Base-by-base conservation (phyloP, 805 yeast species). In the Teunomyces stri region DNA sequence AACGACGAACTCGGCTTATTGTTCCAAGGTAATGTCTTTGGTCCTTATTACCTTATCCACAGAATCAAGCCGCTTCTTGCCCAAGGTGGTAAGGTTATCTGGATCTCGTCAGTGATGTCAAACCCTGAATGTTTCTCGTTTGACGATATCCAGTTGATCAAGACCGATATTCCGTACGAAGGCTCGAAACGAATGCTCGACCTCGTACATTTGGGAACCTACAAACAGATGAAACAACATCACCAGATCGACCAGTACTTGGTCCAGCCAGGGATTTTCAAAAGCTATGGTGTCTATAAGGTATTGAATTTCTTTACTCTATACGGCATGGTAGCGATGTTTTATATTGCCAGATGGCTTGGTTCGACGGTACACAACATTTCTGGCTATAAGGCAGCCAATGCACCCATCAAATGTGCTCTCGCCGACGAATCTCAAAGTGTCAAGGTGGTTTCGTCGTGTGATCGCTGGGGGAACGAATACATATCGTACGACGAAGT, bases 21-120 rank as follows among this genome's bases (percentile, higher is more conserved):
- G 3, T 94, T 92, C 70, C 96, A 94, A 66, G 95, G 94, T 4
- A 94, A 94, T 61, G 96, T 92, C n/a, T 89, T 94, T 68, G 96
- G 96, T 0, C 98, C 98, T 2, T 91, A 87, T 69, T 94, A 84
- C 64, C 69, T 94, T 45, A 75, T 91, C 45, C 87, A 86, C 55
- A 82, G 79, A 52, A 67, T 92, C 16, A 64, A 74, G 34, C 80
- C 80, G 2, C 66, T 81, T 31, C 66, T 91, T n/a, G 69, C 72
- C 2, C 66, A 69, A 27, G 84, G 85, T 3, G 90, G 94, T 0
- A 77, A 78, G 72, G 90, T 33, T 71, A 90, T 22, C n/a, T 91
- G 97, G 97, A 81, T 94, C 33, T 84, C 95, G 2, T 85, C 96
- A 39, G 69, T 88, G 36, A 87, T 89, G 82, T 83, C 96, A 0